Conservation (phyloP, 2,329 filamentous ascomycete genomes). For the Talaromyces sp. region DNA sequence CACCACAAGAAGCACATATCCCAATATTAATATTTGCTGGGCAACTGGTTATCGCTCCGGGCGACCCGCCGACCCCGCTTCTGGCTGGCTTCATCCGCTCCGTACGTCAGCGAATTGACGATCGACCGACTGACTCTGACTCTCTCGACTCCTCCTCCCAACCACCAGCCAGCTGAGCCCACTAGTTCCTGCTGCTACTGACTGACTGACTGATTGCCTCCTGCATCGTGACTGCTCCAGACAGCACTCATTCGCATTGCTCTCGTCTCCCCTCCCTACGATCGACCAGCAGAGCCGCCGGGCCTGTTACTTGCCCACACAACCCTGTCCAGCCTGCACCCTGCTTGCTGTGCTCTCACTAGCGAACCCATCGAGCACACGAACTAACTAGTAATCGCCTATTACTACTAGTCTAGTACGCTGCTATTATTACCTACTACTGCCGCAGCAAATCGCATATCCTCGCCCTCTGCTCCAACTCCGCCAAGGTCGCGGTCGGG, state of each 20-base stretch:
- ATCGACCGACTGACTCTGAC: background rate
- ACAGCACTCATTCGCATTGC: background rate
- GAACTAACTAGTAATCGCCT: background rate
- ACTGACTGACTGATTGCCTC: background rate
- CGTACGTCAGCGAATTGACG: slow-evolving; percentile 4
- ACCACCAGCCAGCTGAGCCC: background rate
- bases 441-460: background rate
- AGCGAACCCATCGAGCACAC: background rate
- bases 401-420: too few relatives aligned
- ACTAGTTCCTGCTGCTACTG: background rate
- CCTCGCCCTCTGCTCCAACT: slow-evolving; percentile 3
- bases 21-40: background rate
- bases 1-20: too few relatives aligned
- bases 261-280: background rate
- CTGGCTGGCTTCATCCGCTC: slow-evolving; percentile 8
- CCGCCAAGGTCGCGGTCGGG: background rate
- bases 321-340: background rate
- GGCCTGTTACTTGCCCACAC: background rate
- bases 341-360: background rate
- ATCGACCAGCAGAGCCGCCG: background rate
- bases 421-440: background rate
- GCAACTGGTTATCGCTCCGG: background rate
- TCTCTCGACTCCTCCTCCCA: background rate
- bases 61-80: slow-evolving; percentile 7
- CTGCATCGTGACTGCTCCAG: background rate